These are phyloP conservation scores for Pseudogymnoascus sp. DNA, from an alignment of 2,329 filamentous ascomycete species.

Conservation along the genomic window DNA sequence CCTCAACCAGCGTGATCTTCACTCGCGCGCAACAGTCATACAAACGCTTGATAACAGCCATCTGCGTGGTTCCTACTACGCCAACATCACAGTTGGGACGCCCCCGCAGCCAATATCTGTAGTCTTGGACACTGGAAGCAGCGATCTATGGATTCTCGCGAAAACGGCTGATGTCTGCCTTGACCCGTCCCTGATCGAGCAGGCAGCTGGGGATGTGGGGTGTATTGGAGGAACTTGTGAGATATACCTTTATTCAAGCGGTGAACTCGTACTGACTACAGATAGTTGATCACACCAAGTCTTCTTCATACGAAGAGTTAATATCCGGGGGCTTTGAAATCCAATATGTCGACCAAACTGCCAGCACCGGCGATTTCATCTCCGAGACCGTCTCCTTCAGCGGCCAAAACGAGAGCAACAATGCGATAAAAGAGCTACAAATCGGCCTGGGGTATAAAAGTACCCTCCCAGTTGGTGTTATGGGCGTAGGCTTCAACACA, in stretches of 20 bases:
- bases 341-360: conserved; percentile 32
- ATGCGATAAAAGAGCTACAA: conserved; percentile 30
- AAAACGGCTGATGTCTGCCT: conserved; percentile 10
- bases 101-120: conserved; percentile 46
- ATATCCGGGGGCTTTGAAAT: conserved; percentile 37
- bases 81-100: conserved; percentile 46
- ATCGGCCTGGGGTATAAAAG: conserved; percentile 31
- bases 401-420: conserved; percentile 16
- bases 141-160: conserved; percentile 45
- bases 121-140: conserved; percentile 52
- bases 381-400: conserved; percentile 31
- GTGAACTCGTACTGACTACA: not conserved
- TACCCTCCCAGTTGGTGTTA: conserved; percentile 26
- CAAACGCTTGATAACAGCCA: conserved; percentile 37
- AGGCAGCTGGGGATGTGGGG: conserved; percentile 28
- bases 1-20: not conserved
- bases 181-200: conserved; percentile 28
- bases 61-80: conserved; percentile 48
- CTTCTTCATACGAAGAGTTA: conserved; percentile 37
- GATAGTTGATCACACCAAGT: conserved; percentile 15
- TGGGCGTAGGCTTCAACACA: conserved; percentile 34
- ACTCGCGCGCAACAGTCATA: not conserved
- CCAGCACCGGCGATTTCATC: conserved; percentile 31
- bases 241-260: conserved; percentile 14
- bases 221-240: conserved; percentile 35